phyloP scores from a whole-genome alignment of 1,284 basidiomycete species.

The Taiwanofungus camphoratus region DNA sequence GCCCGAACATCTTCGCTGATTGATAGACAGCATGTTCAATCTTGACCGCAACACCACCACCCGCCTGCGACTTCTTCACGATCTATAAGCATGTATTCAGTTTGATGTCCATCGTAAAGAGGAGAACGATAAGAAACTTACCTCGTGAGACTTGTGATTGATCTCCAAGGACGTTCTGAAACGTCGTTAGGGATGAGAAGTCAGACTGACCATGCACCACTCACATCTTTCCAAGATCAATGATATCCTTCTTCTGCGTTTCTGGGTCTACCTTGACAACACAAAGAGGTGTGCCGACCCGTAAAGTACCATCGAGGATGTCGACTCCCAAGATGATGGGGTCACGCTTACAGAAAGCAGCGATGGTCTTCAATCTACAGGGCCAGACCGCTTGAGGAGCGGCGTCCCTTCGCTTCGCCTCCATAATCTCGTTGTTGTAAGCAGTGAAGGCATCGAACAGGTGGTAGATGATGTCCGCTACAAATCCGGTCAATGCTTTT shows the following conservation, averaged over 20 bases:
- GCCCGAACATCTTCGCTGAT: slow-evolving; percentile 90
- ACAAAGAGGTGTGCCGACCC: slow-evolving; percentile 94
- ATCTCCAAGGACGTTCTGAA: slow-evolving; percentile 89
- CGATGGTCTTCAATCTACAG: slow-evolving; percentile 88
- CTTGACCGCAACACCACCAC: slow-evolving; percentile 96
- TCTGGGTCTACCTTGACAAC: slow-evolving; percentile 86
- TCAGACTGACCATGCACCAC: slow-evolving; percentile 25
- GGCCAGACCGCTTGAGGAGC: slow-evolving; percentile 98
- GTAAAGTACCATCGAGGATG: slow-evolving; percentile 88
- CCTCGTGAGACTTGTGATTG: slow-evolving; percentile 82
- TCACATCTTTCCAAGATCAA: slow-evolving; percentile 92
- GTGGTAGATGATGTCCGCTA: slow-evolving; percentile 98
- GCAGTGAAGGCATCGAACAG: slow-evolving; percentile 96
- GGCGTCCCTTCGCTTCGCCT: slow-evolving; percentile 90
- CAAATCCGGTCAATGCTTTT: not conserved
- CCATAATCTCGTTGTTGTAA: slow-evolving; percentile 92
- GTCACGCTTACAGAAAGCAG: slow-evolving; percentile 93
- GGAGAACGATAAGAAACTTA: slow-evolving; percentile 29
- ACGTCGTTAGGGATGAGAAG: slow-evolving; percentile 1
- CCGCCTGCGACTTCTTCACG: slow-evolving; percentile 90
- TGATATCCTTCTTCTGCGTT: slow-evolving; percentile 88
- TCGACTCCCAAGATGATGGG: slow-evolving; percentile 98
- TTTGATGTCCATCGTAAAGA: not conserved
- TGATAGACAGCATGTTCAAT: slow-evolving; percentile 98
- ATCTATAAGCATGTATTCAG: slow-evolving; percentile 40